phyloP scores from a whole-genome alignment of 1,284 basidiomycete genomes.

The Vanrija humicola region DNA sequence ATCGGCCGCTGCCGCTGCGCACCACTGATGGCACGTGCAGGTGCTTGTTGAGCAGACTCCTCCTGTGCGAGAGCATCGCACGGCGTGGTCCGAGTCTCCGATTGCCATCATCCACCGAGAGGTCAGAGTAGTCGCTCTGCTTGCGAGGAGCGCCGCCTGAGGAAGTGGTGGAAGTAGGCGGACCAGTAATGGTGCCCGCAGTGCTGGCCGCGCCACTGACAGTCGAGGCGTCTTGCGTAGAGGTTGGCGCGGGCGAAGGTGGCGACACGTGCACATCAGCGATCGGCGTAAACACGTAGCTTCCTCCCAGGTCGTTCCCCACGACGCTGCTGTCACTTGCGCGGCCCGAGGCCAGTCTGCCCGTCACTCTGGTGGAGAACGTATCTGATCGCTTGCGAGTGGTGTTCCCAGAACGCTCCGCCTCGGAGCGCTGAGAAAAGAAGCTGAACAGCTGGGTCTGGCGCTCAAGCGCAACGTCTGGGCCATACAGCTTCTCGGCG shows the following conservation, averaged over 20 bases:
- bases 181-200: background rate
- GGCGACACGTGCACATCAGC: slow-evolving; percentile 7
- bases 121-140: background rate
- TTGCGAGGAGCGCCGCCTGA: slow-evolving; percentile 1
- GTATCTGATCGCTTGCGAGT: slow-evolving; percentile 22
- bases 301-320: slow-evolving; percentile 24
- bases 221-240: background rate
- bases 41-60: slow-evolving; percentile 37
- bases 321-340: background rate
- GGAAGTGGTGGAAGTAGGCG: background rate
- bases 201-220: too few relatives aligned
- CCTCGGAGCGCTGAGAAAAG: slow-evolving; percentile 50
- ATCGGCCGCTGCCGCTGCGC: background rate
- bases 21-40: slow-evolving; percentile 35
- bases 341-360: background rate
- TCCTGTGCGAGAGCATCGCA: slow-evolving; percentile 6
- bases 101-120: background rate
- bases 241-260: slow-evolving; percentile 3
- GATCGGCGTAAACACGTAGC: slow-evolving; percentile 2
- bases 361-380: background rate
- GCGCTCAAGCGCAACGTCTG: slow-evolving; percentile 73
- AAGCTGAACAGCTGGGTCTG: slow-evolving; percentile 86
- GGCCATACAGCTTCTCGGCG: slow-evolving; percentile 77
- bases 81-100: background rate
- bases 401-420: slow-evolving; percentile 7